Evolutionary conservation across 2,329 filamentous ascomycete species (phyloP), one percentile per base, ranked within the genome.

Genomic region (Fusarium buxicola): DNA sequence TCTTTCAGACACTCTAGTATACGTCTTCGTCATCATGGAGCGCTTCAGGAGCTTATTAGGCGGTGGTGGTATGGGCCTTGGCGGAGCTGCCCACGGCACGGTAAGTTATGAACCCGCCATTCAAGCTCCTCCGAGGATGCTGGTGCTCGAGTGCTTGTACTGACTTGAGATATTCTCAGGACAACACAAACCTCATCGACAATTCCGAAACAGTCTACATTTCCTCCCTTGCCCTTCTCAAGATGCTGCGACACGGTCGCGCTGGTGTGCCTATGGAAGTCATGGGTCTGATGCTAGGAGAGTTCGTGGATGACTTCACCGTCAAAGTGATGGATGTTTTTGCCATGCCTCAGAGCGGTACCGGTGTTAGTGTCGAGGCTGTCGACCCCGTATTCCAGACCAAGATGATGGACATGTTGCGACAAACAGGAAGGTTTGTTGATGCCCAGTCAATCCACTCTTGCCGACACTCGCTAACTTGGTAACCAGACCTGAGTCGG

Each of bases 331-430:
- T 98, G 68, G 95, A 99, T 79, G 95, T 99, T 25, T 99, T 99
- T 79, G 95, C 95, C 59, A 99, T 99, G 95, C 95, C 95, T 16
- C 95, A 99, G 77, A 97, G 94, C 71, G 95, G 95, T 80, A 99
- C 95, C 2, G 95, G 95, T 69, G 95, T 99, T 70, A 97, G 92
- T 79, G 95, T 99, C 72, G 95, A 99, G 80, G 96, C 95, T 47
- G 95, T 99, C 64, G 95, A 99, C 76, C 93, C 94, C 9, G 95
- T 99, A 30, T 99, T 99, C 79, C 95, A 99, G 82, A 97, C 93
- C 73, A 99, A 97, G 85, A 99, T 99, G 95, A 99, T 99, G 95
- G 95, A 99, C 77, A 98, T 99, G 95, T 83, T 99, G 76, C 86
- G 92, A 74, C 95, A 99, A 84, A 99, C 95, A 56, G 95, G 95